Percentiles rank a stretch among this genome's conserved stretches.
These are phyloP conservation scores for Phylloporus sp. DNA, from an alignment of 768 basidiomycete genomes.

Conservation along the genomic window DNA sequence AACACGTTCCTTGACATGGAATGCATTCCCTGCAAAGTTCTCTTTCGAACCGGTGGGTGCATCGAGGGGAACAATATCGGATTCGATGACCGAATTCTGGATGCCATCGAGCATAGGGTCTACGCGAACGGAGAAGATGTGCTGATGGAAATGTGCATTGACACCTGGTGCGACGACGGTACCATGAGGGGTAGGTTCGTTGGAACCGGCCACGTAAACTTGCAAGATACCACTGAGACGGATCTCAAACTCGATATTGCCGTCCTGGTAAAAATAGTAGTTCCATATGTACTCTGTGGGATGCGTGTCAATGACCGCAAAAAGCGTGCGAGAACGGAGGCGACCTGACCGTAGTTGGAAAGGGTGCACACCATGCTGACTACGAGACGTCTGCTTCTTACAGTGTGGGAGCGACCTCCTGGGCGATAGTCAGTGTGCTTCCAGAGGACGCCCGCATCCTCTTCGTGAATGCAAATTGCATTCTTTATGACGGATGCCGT, in stretches of 20 bases:
- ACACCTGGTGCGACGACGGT: conserved; percentile 78
- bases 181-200: conserved; percentile 64
- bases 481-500: conserved; percentile 72
- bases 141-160: conserved; percentile 84
- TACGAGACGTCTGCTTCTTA: conserved; percentile 80
- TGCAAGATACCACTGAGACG: conserved; percentile 82
- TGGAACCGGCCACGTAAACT: conserved; percentile 59
- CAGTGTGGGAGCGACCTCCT: conserved; percentile 73
- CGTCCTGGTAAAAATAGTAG: conserved; percentile 89
- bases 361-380: conserved; percentile 89
- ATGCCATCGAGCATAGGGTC: conserved; percentile 93
- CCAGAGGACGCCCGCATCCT: conserved; percentile 85
- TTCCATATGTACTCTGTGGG: conserved; percentile 82
- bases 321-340: background rate
- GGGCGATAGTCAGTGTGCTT: conserved; percentile 90
- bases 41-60: conserved; percentile 68
- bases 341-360: conserved; percentile 72
- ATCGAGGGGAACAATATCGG: conserved; percentile 61
- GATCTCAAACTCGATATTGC: conserved; percentile 81
- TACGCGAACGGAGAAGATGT: conserved; percentile 70
- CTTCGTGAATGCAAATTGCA: conserved; percentile 91
- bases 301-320: background rate
- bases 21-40: conserved; percentile 88
- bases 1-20: conserved; percentile 58
- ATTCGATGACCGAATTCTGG: conserved; percentile 76